Evolutionary conservation across 2,329 filamentous ascomycete species (phyloP).

Genomic region (Claviceps lovelessii): DNA sequence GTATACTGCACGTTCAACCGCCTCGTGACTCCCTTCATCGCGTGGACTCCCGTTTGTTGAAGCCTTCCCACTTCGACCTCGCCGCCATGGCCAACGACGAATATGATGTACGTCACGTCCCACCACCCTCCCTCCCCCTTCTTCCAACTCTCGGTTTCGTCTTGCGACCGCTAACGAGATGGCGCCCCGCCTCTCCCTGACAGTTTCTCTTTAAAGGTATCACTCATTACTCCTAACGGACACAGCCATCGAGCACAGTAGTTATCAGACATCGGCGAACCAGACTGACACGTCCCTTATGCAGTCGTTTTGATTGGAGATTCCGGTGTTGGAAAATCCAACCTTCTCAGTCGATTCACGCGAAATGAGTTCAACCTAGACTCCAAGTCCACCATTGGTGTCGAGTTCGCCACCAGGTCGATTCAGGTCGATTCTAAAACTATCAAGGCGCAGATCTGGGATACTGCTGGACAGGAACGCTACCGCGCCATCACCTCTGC

Average conservation of each 20-base stretch:
- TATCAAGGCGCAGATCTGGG: conserved; percentile 99
- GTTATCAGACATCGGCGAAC: conserved; percentile 5
- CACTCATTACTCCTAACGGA: conserved; percentile 17
- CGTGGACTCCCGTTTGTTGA: not conserved
- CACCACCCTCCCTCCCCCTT: not conserved
- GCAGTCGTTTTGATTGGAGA: conserved; percentile 97
- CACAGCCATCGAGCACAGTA: conserved; percentile 6
- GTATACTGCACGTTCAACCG: not conserved
- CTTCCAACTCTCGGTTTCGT: conserved; percentile 10
- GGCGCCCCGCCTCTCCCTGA: conserved; percentile 10
- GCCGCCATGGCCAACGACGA: conserved; percentile 95
- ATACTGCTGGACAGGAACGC: conserved; percentile 95
- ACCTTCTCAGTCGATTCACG: conserved; percentile 97
- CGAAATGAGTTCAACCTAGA: conserved; percentile 99
- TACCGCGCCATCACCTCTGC: conserved; percentile 98
- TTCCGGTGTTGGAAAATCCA: conserved; percentile 98
- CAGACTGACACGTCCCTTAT: conserved; percentile 17
- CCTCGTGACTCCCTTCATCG: not conserved
- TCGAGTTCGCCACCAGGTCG: conserved; percentile 95
- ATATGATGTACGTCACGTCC: conserved; percentile 70
- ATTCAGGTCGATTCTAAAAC: conserved; percentile 99
- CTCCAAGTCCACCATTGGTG: conserved; percentile 98
- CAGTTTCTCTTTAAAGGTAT: conserved; percentile 99
- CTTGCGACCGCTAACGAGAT: conserved; percentile 18
- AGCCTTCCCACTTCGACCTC: conserved; percentile 6